Evolutionary conservation across 176 grass and related monocot genomes (phyloP), one percentile per base, ranked within the genome.

Genomic region (Paspalum vaginatum): DNA sequence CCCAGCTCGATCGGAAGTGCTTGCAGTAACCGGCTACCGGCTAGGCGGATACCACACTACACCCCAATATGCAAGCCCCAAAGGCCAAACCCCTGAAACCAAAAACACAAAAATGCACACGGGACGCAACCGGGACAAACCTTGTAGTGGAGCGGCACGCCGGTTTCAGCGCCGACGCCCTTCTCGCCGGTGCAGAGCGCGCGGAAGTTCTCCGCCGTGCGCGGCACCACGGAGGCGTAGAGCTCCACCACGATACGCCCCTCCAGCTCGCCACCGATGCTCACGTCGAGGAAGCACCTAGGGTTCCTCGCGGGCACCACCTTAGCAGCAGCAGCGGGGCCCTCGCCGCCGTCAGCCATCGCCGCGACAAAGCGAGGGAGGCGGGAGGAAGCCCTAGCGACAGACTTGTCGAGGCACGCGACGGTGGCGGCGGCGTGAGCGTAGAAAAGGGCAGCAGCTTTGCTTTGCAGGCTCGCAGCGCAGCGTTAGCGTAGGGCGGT

Each of bases 151-250:
- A 98, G 92, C 48, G 79, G 84, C 13, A 74, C 78, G 37, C 88
- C 92, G 54, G 87, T 95, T 61, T 49, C 83, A 37, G 78, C 78
- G 39, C 61, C 85, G 50, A 95, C 66, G 63, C 90, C 92, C 81
- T 89, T 95, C 90, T 98, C 90, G 50, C 95, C 95, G 54, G 92
- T 95, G 85, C 95, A 98, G 65, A 98, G 95, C 58, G 84, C 90
- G 81, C 95, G 93, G 75, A 98, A 98, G 83, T 98, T 95, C 88
- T 98, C 95, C 5, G 92, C 95, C 46, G 92, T 93, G 83, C 76
- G 80, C 16, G 95, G 90, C 72, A 47, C 86, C 68, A 98, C 74
- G 17, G 82, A 90, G 15, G 84, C 84, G 75, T 85, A 95, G 63
- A 95, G 95, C 60, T 98, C 90, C 68, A 93, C 83, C 74, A 98